A percentile compares a stretch with the other conserved stretches of the same genome.
Conservation (phyloP, 176 grass and related monocot genomes). For the Rhynchospora tenuis region DNA sequence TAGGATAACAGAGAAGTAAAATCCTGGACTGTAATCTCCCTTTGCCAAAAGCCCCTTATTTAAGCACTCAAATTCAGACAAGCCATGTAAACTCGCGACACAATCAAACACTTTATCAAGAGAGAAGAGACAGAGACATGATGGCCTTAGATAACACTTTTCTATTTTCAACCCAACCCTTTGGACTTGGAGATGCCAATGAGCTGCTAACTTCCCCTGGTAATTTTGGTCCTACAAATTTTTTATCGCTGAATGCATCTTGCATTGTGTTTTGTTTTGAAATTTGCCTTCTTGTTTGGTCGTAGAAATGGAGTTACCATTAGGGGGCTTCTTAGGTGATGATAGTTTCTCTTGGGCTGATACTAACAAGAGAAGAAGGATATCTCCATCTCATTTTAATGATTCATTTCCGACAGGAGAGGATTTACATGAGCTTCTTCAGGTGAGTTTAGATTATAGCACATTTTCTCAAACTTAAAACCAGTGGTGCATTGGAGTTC, state of each 20-base stretch:
- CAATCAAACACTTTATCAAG: conserved; percentile 8
- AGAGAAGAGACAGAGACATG: conserved; percentile 36
- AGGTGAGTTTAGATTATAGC: not conserved
- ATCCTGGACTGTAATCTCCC: conserved; percentile 3
- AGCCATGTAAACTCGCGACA: conserved; percentile 14
- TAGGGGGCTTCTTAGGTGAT: not conserved
- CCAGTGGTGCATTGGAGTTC: not conserved
- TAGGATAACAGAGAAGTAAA: not conserved
- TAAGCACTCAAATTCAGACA: conserved; percentile 40
- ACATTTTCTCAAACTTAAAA: not conserved
- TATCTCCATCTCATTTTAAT: not conserved
- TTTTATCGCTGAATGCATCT: not conserved
- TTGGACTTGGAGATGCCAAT: conserved; percentile 37
- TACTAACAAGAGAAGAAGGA: not conserved
- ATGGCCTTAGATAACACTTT: conserved; percentile 41
- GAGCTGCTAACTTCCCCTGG: conserved; percentile 50
- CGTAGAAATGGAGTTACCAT: conserved; percentile 1
- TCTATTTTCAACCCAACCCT: conserved; percentile 14
- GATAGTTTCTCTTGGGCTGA: not conserved
- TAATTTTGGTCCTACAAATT: conserved; percentile 18
- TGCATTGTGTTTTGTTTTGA: not conserved
- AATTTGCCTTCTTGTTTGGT: not conserved
- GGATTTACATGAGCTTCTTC: conserved; percentile 2
- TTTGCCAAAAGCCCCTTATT: conserved; percentile 59
- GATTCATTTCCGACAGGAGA: not conserved